Evolutionary conservation across 2,329 filamentous ascomycete species (phyloP), one percentile per base, ranked within the genome.

Genomic region (Graphiopsis chlorocephala): DNA sequence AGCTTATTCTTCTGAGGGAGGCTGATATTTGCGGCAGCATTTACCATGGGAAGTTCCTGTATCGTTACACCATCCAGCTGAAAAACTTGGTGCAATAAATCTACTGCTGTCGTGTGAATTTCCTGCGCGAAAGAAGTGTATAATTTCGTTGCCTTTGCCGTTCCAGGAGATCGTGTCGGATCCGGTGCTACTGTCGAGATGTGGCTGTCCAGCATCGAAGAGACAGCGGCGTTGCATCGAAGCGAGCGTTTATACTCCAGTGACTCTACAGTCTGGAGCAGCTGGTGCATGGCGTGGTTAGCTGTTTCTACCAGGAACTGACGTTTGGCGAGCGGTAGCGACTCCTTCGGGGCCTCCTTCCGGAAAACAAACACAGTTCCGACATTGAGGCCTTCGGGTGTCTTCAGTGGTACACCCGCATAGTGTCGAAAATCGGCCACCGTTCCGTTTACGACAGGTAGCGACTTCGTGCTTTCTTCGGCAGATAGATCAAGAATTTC

Each of bases 391-490:
- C 83, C 81, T 35, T 81, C 82, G 0, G 81, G 81, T 2, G 85
- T 86, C 25, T 82, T 80, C 61, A 89, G 83, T 0, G 87, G 87
- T 0, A 88, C 86, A 25, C 82, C 83, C 6, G 83, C 83, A 64
- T 84, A 84, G 69, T 64, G 50, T n/a, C 57, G 45, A 31, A 85
- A 85, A 11, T 33, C 52, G 2, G 65, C 65, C 6, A 64, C 20
- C 2, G 31, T 48, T 17, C 65, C 65, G 23, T 62, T 48, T 8
- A 66, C 65, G 17, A 66, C 31, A 28, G 65, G 63, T 14, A 66
- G 52, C 12, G 20, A 26, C 12, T 52, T 61, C 25, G 65, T 66
- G 35, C 28, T 38, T 12, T 57, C 50, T n/a, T 61, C 33, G 20
- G 28, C 38, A 5, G 56, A 42, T 3, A 66, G 11, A 29, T 66